Percentiles rank a stretch among this genome's conserved stretches.
These are phyloP conservation scores for Escovopsis sp. DNA, from an alignment of 2,329 filamentous ascomycete species.

Conservation along the genomic window DNA sequence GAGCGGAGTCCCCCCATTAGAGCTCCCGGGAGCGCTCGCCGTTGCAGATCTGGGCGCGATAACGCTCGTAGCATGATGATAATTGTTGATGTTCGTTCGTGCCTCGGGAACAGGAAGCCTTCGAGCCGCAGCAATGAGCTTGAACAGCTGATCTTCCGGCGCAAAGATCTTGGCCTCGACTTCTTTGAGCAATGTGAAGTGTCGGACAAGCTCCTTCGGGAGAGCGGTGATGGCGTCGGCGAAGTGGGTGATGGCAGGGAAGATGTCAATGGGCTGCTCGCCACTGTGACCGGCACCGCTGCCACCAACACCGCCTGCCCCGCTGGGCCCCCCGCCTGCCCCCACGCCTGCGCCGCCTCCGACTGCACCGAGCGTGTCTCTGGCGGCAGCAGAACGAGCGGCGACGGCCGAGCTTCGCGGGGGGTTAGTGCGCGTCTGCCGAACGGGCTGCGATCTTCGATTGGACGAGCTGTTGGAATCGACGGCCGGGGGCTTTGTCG, in stretches of 20 bases:
- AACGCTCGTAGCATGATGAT: conserved; percentile 19
- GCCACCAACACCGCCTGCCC: too few species aligned
- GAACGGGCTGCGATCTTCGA: conserved; percentile 47
- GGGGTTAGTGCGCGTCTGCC: conserved; percentile 50
- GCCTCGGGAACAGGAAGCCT: conserved; percentile 32
- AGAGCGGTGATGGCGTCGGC: conserved; percentile 84
- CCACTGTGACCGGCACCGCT: conserved; percentile 18
- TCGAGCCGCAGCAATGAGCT: conserved; percentile 53
- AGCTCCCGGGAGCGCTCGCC: conserved; percentile 35
- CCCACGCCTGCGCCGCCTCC: conserved; percentile 2
- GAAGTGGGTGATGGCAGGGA: conserved; percentile 57
- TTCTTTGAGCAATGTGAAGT: conserved; percentile 92
- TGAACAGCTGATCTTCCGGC: conserved; percentile 67
- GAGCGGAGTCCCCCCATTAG: conserved; percentile 19
- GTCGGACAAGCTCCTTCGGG: conserved; percentile 85
- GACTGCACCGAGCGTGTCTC: conserved; percentile 29
- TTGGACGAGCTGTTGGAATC: conserved; percentile 26
- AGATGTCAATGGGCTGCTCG: conserved; percentile 50
- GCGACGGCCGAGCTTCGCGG: conserved; percentile 36
- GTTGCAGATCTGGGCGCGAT: conserved; percentile 28
- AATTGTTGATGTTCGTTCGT: conserved; percentile 29
- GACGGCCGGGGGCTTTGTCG: conserved; percentile 30
- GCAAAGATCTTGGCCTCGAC: conserved; percentile 93
- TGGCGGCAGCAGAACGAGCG: conserved; percentile 25
- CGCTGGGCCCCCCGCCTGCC: too few species aligned